Conservation (phyloP, 441 rosid species). For the Rhodomyrtus psidioides region DNA sequence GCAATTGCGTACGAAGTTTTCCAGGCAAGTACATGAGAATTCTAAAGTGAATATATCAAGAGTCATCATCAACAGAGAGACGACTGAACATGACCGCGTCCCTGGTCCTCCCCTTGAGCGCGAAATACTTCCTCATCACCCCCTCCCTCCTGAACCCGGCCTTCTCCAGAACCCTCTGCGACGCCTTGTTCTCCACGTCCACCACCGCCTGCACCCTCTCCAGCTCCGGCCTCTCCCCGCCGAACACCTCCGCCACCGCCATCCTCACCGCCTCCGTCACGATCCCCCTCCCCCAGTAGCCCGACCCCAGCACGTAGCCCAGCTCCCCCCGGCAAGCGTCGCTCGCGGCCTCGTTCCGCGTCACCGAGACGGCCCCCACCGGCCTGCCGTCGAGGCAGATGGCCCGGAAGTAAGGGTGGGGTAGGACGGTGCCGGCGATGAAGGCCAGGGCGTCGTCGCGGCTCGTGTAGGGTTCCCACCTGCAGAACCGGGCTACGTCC, state of each 20-base stretch:
- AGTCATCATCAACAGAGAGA: constrained; percentile 32
- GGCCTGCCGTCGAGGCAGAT: constrained; percentile 50
- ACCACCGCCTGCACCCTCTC: constrained; percentile 71
- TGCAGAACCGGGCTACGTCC: constrained; percentile 39
- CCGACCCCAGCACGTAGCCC: constrained; percentile 41
- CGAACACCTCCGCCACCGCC: constrained; percentile 29
- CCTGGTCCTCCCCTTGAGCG: constrained; percentile 35
- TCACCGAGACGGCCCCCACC: constrained; percentile 43
- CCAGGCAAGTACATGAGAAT: background rate
- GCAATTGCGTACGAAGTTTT: background rate
- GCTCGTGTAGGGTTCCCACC: constrained; percentile 44
- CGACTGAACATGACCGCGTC: constrained; percentile 60
- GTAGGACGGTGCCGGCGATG: constrained; percentile 17
- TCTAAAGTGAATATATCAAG: background rate
- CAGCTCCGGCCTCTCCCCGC: constrained; percentile 38
- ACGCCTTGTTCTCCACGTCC: constrained; percentile 48
- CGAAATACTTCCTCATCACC: constrained; percentile 35
- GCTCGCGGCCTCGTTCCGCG: constrained; percentile 21
- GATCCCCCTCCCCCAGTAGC: constrained; percentile 70
- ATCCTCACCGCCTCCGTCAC: constrained; percentile 44
- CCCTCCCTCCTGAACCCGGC: constrained; percentile 65
- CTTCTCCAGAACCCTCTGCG: constrained; percentile 61
- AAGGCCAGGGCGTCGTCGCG: constrained; percentile 36
- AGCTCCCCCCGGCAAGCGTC: constrained; percentile 40
- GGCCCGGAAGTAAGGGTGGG: constrained; percentile 57